Conservation (phyloP, 306 rosid genomes). For the Trifolium dubium region DNA sequence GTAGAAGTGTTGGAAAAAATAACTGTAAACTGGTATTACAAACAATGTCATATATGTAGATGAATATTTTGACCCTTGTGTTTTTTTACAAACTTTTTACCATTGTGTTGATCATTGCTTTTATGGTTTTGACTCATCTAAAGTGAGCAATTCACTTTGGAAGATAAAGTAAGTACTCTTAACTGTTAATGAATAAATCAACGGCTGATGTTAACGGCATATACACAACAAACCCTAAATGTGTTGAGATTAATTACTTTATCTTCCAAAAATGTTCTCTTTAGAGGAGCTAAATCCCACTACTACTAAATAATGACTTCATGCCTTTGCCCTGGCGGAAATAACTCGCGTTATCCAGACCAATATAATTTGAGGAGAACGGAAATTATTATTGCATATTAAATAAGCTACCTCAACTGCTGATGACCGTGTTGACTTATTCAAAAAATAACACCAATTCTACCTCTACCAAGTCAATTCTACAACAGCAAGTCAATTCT, state of each 20-base stretch:
- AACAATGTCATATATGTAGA: constrained; percentile 5
- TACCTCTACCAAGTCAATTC: too few species aligned
- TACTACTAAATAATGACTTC: constrained; percentile 2
- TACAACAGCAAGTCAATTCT: background rate
- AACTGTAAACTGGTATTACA: background rate
- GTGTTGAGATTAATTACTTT: background rate
- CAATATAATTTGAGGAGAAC: constrained; percentile 22
- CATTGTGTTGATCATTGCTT: constrained; percentile 25
- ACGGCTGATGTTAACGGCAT: background rate
- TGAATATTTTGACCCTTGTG: background rate
- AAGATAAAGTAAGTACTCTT: background rate
- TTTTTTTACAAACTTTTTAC: background rate
- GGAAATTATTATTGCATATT: background rate
- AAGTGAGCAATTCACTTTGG: background rate
- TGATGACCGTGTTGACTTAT: background rate
- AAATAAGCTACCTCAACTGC: constrained; percentile 18
- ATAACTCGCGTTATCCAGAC: constrained; percentile 14
- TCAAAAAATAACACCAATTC: too few species aligned
- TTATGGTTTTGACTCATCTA: background rate
- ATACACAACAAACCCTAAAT: background rate
- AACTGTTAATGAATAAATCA: background rate
- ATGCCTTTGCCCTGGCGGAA: constrained; percentile 18
- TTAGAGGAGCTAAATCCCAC: background rate
- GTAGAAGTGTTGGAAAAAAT: background rate
- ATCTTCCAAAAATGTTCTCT: background rate